Base-by-base conservation (phyloP, 2,329 filamentous ascomycete genomes). In the Aspergillus arachidicola region DNA sequence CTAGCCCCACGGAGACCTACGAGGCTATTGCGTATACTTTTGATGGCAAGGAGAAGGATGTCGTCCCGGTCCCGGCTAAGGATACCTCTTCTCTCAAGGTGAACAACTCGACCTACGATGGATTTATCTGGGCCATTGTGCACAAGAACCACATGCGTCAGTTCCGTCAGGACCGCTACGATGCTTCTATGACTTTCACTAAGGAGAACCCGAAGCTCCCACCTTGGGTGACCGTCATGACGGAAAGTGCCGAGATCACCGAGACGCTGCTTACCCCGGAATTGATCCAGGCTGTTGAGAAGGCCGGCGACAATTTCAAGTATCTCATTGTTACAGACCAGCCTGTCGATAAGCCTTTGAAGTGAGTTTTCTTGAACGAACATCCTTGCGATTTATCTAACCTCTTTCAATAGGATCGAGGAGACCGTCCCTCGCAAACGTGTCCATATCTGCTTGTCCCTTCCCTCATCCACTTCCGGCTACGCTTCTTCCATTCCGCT, bases 111-210 rank as follows among this genome's bases (percentile, higher is more conserved):
- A 80, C 81, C 45, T 98, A 90, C 73, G 95, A 98, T 76, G 89
- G 89, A 51, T 99, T 98, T 73, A 94, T 99, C 68, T 98, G 91
- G 87, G 94, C 93, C 57, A 80, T 99, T 69, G 94, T 98, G 66
- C 93, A 98, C 86, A 99, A 99, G 87, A 90, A 93, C 72, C 82
- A 86, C 76, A 98, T 99, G 94, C 92, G 92, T 83, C 84, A 87
- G 72, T 86, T 97, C 71, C 91, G 95, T 65, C 91, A 97, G 55
- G 93, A 97, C 67, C 91, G 95, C 71, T 99, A 97, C 81, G 95
- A 99, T 77, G 83, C 97, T 60, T 96, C 92, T 59, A 86, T 99
- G 70, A 97, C 95, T 48, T 89, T 89, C 68, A 97, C 94, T 75
- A 97, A 96, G 85, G 95, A 99, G 74, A 88, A 94, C 80, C 76